Percentiles rank a stretch among this genome's conserved stretches.
phyloP scores from a whole-genome alignment of 768 basidiomycete species.

The Boletus subcaerulescens region DNA sequence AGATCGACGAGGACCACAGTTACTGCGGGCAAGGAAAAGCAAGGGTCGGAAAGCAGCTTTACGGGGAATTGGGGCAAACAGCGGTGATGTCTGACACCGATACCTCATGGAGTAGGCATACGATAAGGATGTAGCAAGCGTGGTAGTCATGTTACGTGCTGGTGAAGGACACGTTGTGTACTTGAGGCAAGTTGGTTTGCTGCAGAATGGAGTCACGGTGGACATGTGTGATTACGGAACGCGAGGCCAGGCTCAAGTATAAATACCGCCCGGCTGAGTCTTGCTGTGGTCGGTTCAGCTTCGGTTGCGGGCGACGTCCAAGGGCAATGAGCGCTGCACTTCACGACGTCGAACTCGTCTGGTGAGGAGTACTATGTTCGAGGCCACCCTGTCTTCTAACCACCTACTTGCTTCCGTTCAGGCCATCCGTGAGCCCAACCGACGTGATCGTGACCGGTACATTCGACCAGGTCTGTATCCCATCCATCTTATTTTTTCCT shows the following conservation, averaged over 20 bases:
- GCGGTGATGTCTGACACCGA: conserved; percentile 5
- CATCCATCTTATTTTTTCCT: background rate
- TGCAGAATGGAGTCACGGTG: background rate
- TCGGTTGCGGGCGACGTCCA: conserved; percentile 20
- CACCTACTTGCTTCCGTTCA: conserved; percentile 26
- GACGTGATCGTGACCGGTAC: conserved; percentile 71
- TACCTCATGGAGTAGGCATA: conserved; percentile 12
- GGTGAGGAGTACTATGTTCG: conserved; percentile 36
- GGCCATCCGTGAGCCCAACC: conserved; percentile 56
- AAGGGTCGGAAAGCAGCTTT: conserved; percentile 35
- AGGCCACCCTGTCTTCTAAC: conserved; percentile 2
- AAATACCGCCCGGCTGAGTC: conserved; percentile 15
- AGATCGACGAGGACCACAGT: conserved; percentile 12
- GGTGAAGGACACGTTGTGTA: conserved; percentile 12
- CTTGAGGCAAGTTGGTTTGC: conserved; percentile 5
- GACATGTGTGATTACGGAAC: conserved; percentile 24
- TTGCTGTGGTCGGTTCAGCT: conserved; percentile 10
- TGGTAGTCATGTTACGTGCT: background rate
- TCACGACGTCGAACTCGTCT: conserved; percentile 52
- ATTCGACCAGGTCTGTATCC: conserved; percentile 65
- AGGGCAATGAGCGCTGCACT: conserved; percentile 32
- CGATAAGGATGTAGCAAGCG: background rate
- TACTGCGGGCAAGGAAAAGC: conserved; percentile 30
- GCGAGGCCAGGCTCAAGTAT: conserved; percentile 9
- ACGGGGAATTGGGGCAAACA: conserved; percentile 28